These are phyloP conservation scores for Phytopythium cucurbitacearum DNA, from an alignment of 352 stramenopile genomes.

Conservation along the genomic window DNA sequence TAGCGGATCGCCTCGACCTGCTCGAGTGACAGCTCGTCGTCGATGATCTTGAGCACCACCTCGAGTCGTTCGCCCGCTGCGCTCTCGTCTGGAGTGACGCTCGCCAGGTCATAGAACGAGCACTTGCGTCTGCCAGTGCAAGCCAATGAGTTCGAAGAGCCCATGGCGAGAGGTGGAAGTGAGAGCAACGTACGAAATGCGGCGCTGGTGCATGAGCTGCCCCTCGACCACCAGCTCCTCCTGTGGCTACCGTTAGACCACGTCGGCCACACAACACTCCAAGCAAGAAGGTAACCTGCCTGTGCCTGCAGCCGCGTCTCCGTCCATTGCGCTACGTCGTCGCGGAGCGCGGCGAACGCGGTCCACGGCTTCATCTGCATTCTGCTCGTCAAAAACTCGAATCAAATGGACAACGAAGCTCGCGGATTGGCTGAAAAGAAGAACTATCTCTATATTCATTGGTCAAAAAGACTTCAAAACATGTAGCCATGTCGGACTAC, in stretches of 20 bases:
- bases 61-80: constrained; percentile 40
- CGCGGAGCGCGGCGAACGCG: constrained; percentile 44
- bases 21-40: constrained; percentile 54
- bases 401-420: too few relatives aligned
- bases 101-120: constrained; percentile 73
- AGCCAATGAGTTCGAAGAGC: neutral
- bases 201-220: constrained; percentile 69
- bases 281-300: neutral
- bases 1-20: constrained; percentile 62
- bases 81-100: constrained; percentile 10
- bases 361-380: constrained; percentile 20
- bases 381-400: neutral
- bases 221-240: constrained; percentile 52
- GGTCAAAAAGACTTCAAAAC: neutral
- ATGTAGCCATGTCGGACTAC: constrained; percentile 13
- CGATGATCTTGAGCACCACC: constrained; percentile 77
- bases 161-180: neutral
- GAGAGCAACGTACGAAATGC: constrained; percentile 44
- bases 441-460: neutral
- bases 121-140: constrained; percentile 41
- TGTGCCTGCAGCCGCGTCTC: constrained; percentile 16
- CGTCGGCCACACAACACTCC: neutral
- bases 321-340: constrained; percentile 22
- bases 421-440: neutral
- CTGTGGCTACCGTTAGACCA: constrained; percentile 6